A percentile compares a stretch with the other conserved stretches of the same genome.
Evolutionary conservation across 352 stramenopile species (phyloP).

Genomic region (Phytopythium boreale): DNA sequence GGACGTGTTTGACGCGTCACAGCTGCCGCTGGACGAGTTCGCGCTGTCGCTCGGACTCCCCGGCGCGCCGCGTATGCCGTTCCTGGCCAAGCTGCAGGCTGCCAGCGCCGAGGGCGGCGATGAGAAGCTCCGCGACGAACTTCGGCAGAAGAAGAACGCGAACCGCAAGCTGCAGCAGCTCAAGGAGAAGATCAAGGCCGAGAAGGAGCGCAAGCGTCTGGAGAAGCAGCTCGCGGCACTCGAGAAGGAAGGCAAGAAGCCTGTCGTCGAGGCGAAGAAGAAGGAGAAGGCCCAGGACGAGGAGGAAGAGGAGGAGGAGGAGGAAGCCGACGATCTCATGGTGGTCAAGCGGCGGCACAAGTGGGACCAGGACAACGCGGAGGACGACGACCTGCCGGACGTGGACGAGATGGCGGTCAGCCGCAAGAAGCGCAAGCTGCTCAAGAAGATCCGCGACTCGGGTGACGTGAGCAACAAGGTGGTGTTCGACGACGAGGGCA

Average conservation of each 20-base stretch:
- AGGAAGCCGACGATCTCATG: slow-evolving; percentile 90
- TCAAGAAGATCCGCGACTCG: slow-evolving; percentile 82
- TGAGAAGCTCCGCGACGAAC: slow-evolving; percentile 82
- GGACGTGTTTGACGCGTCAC: slow-evolving; percentile 90
- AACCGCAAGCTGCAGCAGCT: slow-evolving; percentile 96
- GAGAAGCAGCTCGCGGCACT: slow-evolving; percentile 63
- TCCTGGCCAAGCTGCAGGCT: slow-evolving; percentile 85
- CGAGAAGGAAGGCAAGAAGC: slow-evolving; percentile 21
- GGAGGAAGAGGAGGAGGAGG: slow-evolving; percentile 45
- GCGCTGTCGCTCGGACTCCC: slow-evolving; percentile 93
- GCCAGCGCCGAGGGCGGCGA: slow-evolving; percentile 49
- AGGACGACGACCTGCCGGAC: slow-evolving; percentile 46
- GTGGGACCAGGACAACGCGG: slow-evolving; percentile 54
- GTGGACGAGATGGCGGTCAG: slow-evolving; percentile 48
- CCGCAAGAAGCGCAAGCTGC: slow-evolving; percentile 76
- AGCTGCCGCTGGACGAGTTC: slow-evolving; percentile 92
- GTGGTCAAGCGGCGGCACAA: slow-evolving; percentile 91
- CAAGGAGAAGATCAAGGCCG: slow-evolving; percentile 97
- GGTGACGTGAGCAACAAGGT: slow-evolving; percentile 75
- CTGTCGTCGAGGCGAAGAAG: slow-evolving; percentile 12
- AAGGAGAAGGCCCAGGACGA: slow-evolving; percentile 29
- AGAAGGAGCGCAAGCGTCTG: slow-evolving; percentile 93
- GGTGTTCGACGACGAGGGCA: slow-evolving; percentile 95
- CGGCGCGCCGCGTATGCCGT: slow-evolving; percentile 90
- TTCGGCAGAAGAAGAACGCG: slow-evolving; percentile 95